Base-by-base conservation (phyloP, 139 green algal genomes). In the Zygnema circumcarinatum region DNA sequence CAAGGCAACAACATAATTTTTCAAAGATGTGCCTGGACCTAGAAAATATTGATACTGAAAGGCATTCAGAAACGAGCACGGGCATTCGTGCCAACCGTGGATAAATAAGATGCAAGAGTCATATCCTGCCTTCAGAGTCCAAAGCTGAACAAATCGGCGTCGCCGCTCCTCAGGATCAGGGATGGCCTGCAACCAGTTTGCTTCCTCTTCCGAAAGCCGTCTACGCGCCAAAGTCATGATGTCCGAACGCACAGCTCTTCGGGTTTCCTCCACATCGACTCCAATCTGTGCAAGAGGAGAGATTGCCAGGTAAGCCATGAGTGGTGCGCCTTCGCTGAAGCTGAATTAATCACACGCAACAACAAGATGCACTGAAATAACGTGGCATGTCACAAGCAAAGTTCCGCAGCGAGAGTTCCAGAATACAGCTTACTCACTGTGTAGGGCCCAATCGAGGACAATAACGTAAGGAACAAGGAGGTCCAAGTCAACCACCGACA, bases 241-340 rank as follows among this genome's bases (percentile, higher is more conserved):
- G 11, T 83, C 75, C 3, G 39, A 72, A 38, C 75, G 47, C 53
- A 53, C 2, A 3, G 32, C 20, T 39, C 75, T 47, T 11, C 7
- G 2, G 2, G 32, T 39, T 35, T 83, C 75, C 32, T 83, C 75
- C 75, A 83, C 75, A 83, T 83, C 75, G 7, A 83, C 3, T 33
- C 75, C 75, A 83, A 83, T 83, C 75, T 83, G 75, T 16, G 25
- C 75, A 79, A n/a, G n/a, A n/a, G n/a, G n/a, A n/a, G n/a, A n/a
- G n/a, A n/a, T n/a, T n/a, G n/a, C n/a, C 29, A 72, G 29, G 56
- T 29, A 72, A 35, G 29, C 29, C 56, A 29, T 72, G 56, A 29
- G 29, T 72, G 56, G 56, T 29, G 29, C 29, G 56, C 29, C 56
- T 72, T 29, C 29, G 29, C 56, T 72, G 29, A 29, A 72, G 56